A percentile compares a stretch with the other conserved stretches of the same genome.
Conservation (phyloP, 345 rosid species). For the Physaria fendleri region DNA sequence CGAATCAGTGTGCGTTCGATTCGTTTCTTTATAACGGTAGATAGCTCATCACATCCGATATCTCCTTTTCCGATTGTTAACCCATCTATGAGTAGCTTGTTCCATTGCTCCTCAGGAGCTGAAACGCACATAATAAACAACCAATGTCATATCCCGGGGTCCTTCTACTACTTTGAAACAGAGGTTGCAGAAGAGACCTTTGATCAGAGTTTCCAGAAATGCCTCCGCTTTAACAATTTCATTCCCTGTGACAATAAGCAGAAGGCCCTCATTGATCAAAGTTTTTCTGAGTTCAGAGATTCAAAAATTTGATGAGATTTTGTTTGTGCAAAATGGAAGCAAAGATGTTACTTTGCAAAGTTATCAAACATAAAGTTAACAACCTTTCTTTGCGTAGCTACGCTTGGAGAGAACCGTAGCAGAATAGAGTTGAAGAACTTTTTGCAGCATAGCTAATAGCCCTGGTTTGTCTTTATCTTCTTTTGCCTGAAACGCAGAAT, state of each 20-base stretch:
- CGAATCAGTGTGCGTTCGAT: constrained; percentile 72
- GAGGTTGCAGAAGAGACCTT: constrained; percentile 39
- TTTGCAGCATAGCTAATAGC: constrained; percentile 85
- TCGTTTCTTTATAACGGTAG: constrained; percentile 66
- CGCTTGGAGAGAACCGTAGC: constrained; percentile 71
- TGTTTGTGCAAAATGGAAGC: too few relatives aligned
- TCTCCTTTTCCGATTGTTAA: constrained; percentile 69
- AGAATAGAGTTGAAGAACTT: constrained; percentile 87
- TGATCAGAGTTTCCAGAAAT: constrained; percentile 67
- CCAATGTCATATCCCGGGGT: constrained; percentile 7
- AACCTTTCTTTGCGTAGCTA: constrained; percentile 94
- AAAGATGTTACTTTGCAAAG: too few relatives aligned
- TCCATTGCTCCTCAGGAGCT: constrained; percentile 94
- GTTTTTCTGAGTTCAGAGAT: too few relatives aligned
- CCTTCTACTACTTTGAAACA: neutral
- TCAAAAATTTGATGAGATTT: too few relatives aligned
- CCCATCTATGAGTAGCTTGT: constrained; percentile 60
- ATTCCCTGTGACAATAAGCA: constrained; percentile 43
- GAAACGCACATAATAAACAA: constrained; percentile 25
- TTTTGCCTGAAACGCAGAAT: constrained; percentile 93
- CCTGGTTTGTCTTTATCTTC: constrained; percentile 92
- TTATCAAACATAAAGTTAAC: too few relatives aligned
- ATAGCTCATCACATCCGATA: constrained; percentile 52
- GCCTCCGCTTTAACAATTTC: constrained; percentile 65
- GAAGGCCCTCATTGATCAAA: too few relatives aligned